Base-by-base conservation (phyloP, 257 asterid species). In the Solanum bulbocastanum region DNA sequence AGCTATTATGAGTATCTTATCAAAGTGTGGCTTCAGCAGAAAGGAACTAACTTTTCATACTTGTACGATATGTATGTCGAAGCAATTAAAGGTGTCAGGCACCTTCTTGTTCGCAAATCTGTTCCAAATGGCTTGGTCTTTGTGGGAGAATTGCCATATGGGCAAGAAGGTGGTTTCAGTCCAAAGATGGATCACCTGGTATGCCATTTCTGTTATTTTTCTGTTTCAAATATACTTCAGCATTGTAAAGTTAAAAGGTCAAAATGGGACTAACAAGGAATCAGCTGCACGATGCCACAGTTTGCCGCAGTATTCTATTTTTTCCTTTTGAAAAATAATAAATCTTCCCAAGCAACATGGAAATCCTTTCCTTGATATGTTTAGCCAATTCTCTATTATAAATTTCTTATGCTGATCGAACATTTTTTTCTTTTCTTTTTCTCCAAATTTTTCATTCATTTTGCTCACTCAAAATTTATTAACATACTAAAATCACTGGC, bases 111-210 rank as follows among this genome's bases (percentile, higher is more conserved):
- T 65, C 92, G 90, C 90, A 96, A 96, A 90, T 93, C 98, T 85
- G 92, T 88, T 83, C 99, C 99, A 75, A 97, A 91, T 88, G 98
- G 93, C 65, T 93, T 97, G 96, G 95, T 94, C 87, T 96, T 95
- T 90, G 95, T 96, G 7, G 99, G 99, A 88, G 99, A 97, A 91
- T 88, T 97, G 91, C 99, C 99, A 40, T 86, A 90, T 91, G 99
- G 99, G 83, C 88, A 90, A 87, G 81, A 92, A 71, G 96, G 98
- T 46, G 90, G 88, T 78, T 93, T 96, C 92, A 95, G 98, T 90
- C 99, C 99, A 15, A 96, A 97, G 92, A 97, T 97, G 99, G 99
- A 97, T 93, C 99, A 97, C 93, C 93, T 96, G 93, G 99, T 97
- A 93, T 89, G 94, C 87, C 86, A 14, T 86, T 52, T 89, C 90